Conservation (phyloP, 2,329 filamentous ascomycete genomes). For the Peltaster fructicola region DNA sequence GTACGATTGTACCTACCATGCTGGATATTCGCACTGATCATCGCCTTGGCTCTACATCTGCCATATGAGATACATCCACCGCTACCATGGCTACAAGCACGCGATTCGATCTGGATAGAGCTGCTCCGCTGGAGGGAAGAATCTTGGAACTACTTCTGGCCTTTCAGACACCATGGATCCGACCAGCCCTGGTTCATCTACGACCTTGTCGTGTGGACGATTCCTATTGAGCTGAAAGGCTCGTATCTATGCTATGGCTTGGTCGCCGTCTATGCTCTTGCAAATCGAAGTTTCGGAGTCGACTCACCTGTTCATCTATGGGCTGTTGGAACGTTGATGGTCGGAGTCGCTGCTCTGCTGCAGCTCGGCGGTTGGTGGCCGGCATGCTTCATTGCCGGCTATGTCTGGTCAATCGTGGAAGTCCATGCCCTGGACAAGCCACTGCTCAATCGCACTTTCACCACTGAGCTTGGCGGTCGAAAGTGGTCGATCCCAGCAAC, state of each 20-base stretch:
- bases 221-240: conserved; percentile 44
- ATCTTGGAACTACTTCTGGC: neutral
- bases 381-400: conserved; percentile 24
- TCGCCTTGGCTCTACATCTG: conserved; percentile 34
- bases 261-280: conserved; percentile 1
- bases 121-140: conserved; percentile 31
- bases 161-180: conserved; percentile 2
- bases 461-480: too few relatives aligned
- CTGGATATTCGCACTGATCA: conserved; percentile 34
- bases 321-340: neutral
- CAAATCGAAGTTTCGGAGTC: too few relatives aligned
- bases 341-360: conserved; percentile 16
- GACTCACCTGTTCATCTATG: too few relatives aligned
- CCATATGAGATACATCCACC: conserved; percentile 25
- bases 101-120: conserved; percentile 28
- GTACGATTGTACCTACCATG: conserved; percentile 31
- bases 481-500: conserved; percentile 1
- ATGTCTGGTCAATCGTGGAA: conserved; percentile 49
- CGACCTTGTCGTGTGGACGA: conserved; percentile 30
- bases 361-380: conserved; percentile 35
- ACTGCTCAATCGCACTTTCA: neutral
- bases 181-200: conserved; percentile 3
- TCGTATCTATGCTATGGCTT: conserved; percentile 43
- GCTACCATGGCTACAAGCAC: conserved; percentile 10
- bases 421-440: conserved; percentile 28